Conservation (phyloP, 305 asterid genomes). For the Fraxinus floribunda region DNA sequence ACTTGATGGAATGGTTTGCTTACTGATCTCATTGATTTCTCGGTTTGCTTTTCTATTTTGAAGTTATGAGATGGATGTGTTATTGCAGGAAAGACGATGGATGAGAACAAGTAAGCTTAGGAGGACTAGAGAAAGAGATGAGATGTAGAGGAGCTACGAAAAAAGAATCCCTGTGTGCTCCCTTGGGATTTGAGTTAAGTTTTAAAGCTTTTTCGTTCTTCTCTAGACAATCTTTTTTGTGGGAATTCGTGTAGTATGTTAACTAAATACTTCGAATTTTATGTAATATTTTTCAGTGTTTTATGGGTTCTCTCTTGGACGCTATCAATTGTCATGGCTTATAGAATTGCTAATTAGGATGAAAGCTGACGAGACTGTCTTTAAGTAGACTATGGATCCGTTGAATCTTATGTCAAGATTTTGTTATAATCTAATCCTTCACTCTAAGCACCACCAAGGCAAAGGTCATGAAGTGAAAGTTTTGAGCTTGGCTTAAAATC, state of each 20-base stretch:
- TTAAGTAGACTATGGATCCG: background rate
- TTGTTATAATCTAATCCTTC: background rate
- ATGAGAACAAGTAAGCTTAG: conserved; percentile 8
- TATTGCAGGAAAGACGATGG: conserved; percentile 46
- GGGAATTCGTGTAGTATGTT: background rate
- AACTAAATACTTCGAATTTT: background rate
- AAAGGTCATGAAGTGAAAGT: background rate
- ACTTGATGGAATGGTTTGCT: background rate
- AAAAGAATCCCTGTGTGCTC: background rate
- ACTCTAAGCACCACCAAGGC: background rate
- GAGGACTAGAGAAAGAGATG: background rate
- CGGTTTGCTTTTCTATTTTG: background rate
- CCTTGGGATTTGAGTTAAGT: background rate
- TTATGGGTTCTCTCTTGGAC: background rate
- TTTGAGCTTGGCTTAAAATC: background rate
- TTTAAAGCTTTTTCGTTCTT: background rate
- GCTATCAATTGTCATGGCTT: background rate
- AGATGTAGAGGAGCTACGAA: background rate
- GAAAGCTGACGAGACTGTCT: background rate
- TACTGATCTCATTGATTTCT: background rate
- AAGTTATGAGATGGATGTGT: background rate
- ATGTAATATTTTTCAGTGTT: background rate
- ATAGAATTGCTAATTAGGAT: background rate
- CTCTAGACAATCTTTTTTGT: background rate
- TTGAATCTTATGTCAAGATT: background rate